Evolutionary conservation across 495 filamentous ascomycete genomes (phyloP).

Genomic region (Polyplosphaeria fusca): DNA sequence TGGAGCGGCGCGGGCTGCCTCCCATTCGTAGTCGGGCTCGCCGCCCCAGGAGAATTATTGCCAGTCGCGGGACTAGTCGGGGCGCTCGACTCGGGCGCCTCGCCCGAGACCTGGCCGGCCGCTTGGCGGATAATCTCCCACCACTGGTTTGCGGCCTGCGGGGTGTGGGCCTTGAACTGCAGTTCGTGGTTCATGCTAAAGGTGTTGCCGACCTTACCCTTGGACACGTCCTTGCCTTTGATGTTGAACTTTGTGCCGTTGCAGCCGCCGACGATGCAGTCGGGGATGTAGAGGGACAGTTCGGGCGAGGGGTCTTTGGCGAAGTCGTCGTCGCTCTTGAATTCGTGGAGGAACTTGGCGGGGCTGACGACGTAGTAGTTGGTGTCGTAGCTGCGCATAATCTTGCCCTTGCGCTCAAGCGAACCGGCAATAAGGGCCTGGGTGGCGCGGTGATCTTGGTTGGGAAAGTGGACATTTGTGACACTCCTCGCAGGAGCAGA

Average conservation of each 20-base stretch:
- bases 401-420: constrained; percentile 71
- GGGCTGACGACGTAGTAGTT: constrained; percentile 88
- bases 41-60: neutral
- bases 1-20: constrained; percentile 39
- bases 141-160: constrained; percentile 77
- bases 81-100: constrained; percentile 32
- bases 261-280: constrained; percentile 74
- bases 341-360: constrained; percentile 85
- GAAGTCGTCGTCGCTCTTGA: constrained; percentile 87
- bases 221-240: constrained; percentile 84
- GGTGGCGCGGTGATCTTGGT: constrained; percentile 78
- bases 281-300: constrained; percentile 85
- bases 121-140: constrained; percentile 58
- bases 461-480: constrained; percentile 73
- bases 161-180: constrained; percentile 68
- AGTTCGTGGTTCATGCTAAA: constrained; percentile 62
- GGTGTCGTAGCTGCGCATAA: constrained; percentile 69
- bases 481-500: constrained; percentile 67
- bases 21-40: constrained; percentile 27
- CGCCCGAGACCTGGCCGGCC: constrained; percentile 37
- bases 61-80: constrained; percentile 27
- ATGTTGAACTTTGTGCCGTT: constrained; percentile 82
- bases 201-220: constrained; percentile 57
- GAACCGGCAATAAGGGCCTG: constrained; percentile 80
- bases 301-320: constrained; percentile 78